Percentiles rank a stretch among this genome's conserved stretches.
Evolutionary conservation across 192 early-diverging fungal genomes (phyloP).

Genomic region (Gonapodya sp.): DNA sequence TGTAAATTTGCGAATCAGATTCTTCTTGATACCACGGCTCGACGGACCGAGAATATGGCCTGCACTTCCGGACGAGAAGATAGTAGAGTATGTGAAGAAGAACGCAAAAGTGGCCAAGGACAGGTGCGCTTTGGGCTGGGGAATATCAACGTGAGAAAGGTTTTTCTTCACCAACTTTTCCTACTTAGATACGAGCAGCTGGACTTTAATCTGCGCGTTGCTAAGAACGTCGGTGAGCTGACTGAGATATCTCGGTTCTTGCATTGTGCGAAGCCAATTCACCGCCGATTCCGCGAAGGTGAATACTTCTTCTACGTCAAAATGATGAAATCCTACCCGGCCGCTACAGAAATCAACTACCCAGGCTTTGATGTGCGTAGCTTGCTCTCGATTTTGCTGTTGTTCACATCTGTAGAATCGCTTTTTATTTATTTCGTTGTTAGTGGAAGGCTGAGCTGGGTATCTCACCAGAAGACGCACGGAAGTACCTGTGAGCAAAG

Average conservation of each 20-base stretch:
- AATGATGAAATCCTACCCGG: neutral
- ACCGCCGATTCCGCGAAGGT: neutral
- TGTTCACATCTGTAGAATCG: no score
- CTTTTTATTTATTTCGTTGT: no score
- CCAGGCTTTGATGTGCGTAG: constrained; percentile 10
- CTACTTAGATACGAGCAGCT: constrained; percentile 7
- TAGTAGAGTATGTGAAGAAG: neutral
- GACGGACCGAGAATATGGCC: neutral
- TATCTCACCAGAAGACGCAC: neutral
- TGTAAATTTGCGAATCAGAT: neutral
- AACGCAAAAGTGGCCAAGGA: neutral
- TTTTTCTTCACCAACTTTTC: no score
- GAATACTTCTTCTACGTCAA: neutral
- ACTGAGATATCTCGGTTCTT: neutral
- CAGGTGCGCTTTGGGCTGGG: no score
- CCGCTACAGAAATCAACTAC: neutral
- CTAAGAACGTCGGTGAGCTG: constrained; percentile 3
- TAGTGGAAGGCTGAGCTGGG: constrained; percentile 10
- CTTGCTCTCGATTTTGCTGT: no score
- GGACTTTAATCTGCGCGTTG: neutral
- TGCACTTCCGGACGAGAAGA: neutral
- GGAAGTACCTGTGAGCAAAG: neutral
- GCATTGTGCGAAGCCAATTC: neutral
- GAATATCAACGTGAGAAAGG: no score
- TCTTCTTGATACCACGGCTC: neutral